Conservation (phyloP, 73 alveolate genomes). For the Effrenium voratum region DNA sequence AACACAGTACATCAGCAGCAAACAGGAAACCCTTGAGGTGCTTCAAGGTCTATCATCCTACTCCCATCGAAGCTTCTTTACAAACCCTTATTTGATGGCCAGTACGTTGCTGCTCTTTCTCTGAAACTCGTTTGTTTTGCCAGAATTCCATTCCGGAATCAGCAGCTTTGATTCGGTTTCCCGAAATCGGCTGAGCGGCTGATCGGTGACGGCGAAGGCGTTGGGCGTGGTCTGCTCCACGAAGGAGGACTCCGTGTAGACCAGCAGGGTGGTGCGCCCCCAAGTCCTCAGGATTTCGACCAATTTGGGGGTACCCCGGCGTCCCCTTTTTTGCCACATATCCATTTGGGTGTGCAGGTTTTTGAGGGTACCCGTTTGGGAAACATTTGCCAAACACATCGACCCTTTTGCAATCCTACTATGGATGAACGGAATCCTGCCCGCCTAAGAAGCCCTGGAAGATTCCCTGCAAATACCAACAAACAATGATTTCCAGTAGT, state of each 20-base stretch:
- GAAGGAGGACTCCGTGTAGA: conserved; percentile 64
- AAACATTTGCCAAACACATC: no score
- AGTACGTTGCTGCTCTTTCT: neutral
- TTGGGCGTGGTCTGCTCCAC: conserved; percentile 86
- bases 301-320: neutral
- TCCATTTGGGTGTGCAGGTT: neutral
- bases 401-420: no score
- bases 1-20: no score
- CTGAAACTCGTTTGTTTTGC: neutral
- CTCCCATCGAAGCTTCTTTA: neutral
- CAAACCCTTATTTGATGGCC: neutral
- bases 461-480: no score
- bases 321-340: neutral
- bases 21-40: no score
- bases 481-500: no score
- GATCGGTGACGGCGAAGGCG: conserved; percentile 50
- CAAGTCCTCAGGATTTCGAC: neutral
- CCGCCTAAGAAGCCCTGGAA: no score
- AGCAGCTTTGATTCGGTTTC: neutral
- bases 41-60: no score
- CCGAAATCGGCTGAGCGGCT: conserved; percentile 15
- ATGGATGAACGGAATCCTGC: no score
- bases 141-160: neutral
- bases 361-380: neutral
- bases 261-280: conserved; percentile 42